phyloP scores from a whole-genome alignment of 495 filamentous ascomycete species.

The Aspergillus nanangensis region DNA sequence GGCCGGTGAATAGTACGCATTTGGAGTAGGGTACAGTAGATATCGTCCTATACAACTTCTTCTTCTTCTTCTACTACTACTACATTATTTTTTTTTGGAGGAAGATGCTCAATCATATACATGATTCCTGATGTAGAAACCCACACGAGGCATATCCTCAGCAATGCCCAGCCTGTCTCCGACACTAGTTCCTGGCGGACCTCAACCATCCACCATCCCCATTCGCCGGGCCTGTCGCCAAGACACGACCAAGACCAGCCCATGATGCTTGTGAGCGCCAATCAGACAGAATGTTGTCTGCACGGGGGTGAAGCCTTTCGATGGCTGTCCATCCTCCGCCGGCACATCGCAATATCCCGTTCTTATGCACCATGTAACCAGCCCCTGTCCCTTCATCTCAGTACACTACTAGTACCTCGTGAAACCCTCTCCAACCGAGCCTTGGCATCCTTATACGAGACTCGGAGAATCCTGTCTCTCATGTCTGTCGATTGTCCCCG shows the following conservation, averaged over 20 bases:
- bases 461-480: not conserved
- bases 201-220: too few species aligned
- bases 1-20: constrained; percentile 20
- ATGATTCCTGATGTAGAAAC: too few species aligned
- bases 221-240: too few species aligned
- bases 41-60: too few species aligned
- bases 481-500: not conserved
- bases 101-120: too few species aligned
- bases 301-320: not conserved
- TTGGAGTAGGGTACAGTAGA: not conserved
- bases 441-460: constrained; percentile 1
- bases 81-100: too few species aligned
- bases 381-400: not conserved
- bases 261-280: not conserved
- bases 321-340: too few species aligned
- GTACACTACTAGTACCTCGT: not conserved
- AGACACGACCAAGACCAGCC: not conserved
- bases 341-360: too few species aligned
- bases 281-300: not conserved
- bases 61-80: too few species aligned
- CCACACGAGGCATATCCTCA: too few species aligned
- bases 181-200: too few species aligned
- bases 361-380: not conserved
- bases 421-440: not conserved
- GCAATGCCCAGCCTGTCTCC: too few species aligned